Evolutionary conservation across 192 early-diverging fungal genomes (phyloP).

Genomic region (Coemansia sp.): DNA sequence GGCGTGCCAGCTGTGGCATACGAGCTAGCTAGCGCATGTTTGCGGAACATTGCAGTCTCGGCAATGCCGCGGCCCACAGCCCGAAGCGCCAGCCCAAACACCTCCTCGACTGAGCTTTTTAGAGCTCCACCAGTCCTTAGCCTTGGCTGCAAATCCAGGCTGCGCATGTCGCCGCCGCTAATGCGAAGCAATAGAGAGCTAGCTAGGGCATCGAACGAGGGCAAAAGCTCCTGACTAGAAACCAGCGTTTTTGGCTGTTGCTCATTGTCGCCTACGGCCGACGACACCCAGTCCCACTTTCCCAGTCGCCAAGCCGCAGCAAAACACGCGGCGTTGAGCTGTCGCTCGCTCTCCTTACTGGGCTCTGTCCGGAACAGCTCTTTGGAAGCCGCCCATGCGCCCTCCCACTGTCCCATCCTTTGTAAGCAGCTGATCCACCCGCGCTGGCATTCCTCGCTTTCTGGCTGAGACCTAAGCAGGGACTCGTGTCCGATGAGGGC

Average conservation of each 20-base stretch:
- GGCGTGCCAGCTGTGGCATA: background rate
- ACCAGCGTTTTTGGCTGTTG: background rate
- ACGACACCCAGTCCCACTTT: slow-evolving; percentile 44
- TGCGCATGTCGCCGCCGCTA: slow-evolving; percentile 2
- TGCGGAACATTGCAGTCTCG: slow-evolving; percentile 5
- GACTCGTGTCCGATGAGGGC: slow-evolving; percentile 54
- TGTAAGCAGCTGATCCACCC: slow-evolving; percentile 50
- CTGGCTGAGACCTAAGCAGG: slow-evolving; percentile 31
- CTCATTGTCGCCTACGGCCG: slow-evolving; percentile 1
- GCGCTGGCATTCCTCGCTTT: slow-evolving; percentile 25
- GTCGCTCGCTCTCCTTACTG: slow-evolving; percentile 7
- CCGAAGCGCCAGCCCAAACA: slow-evolving; percentile 12
- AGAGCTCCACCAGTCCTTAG: background rate
- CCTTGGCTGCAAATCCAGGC: slow-evolving; percentile 5
- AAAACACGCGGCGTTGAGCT: slow-evolving; percentile 36
- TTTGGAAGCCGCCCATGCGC: slow-evolving; percentile 45
- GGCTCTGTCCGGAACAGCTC: slow-evolving; percentile 15
- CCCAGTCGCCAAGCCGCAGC: slow-evolving; percentile 51
- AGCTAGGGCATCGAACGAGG: slow-evolving; percentile 31
- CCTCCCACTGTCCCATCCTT: slow-evolving; percentile 54
- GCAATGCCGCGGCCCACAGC: slow-evolving; percentile 26
- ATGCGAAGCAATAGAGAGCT: slow-evolving; percentile 29
- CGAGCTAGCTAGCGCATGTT: background rate
- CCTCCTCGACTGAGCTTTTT: slow-evolving; percentile 7
- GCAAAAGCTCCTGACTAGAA: background rate